Evolutionary conservation across 306 rosid genomes (phyloP), one percentile per base, ranked within the genome.

Genomic region (Pyrus betulifolia): DNA sequence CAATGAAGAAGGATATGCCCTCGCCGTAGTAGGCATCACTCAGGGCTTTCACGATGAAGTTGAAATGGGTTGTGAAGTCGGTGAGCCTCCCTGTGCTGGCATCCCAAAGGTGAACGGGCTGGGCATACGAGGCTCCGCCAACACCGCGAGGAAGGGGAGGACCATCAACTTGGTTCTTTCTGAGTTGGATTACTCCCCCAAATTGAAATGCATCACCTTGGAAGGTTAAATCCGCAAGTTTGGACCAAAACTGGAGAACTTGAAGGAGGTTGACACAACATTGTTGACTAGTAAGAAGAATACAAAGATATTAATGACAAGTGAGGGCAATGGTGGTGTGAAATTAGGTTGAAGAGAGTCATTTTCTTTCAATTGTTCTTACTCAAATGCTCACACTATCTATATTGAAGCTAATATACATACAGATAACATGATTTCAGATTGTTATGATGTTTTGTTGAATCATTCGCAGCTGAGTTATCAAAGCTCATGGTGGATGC

Each of bases 41-140:
- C 14, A 83, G 71, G 4, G 90, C 75, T 23, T 6, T 77, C 75
- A 89, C 84, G 14, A 65, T 8, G 31, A 93, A 90, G 21, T 92
- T 4, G 18, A 93, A 88, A 27, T 90, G 97, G 10, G 98, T 91
- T 15, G 86, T 80, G 82, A 91, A 91, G 71, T 88, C 93, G 4
- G 96, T 72, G 33, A 93, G 75, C 57, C 75, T 76, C 18, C 75
- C 62, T 0, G 93, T 89, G 70, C 13, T 27, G 64, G 64, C 78
- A 14, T 93, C 89, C 87, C 90, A 93, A 8, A 91, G 84, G 69
- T 4, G 87, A 35, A 93, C 84, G 0, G 88, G 90, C 15, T 79
- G 67, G 0, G 70, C 67, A 3, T 70, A 89, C 0, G 91, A 85
- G 69, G 91, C 91, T 11, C 93, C 83, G 8, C 98, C 98, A 2